Conservation (phyloP, 352 stramenopile species). For the Globisporangium perplexum region DNA sequence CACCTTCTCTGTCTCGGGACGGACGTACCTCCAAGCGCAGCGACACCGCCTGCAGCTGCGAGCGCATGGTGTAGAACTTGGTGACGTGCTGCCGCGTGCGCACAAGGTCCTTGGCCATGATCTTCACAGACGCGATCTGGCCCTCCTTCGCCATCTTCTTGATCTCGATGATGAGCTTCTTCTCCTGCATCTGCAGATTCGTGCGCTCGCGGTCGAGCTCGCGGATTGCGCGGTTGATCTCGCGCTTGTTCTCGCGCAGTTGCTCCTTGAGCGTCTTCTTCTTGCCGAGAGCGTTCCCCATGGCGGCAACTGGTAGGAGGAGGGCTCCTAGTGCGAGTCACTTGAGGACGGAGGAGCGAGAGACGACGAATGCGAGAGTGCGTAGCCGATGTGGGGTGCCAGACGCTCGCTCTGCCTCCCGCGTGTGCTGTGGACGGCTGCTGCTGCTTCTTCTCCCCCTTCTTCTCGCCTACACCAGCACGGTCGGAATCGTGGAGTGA, state of each 20-base stretch:
- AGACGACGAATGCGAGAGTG: no score
- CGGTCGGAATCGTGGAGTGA: no score
- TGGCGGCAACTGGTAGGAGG: conserved; percentile 10
- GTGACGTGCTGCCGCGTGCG: conserved; percentile 95
- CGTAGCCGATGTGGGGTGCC: no score
- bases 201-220: conserved; percentile 95
- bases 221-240: conserved; percentile 95
- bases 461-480: no score
- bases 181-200: conserved; percentile 89
- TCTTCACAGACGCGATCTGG: conserved; percentile 96
- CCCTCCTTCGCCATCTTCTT: conserved; percentile 96
- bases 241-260: conserved; percentile 97
- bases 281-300: conserved; percentile 70
- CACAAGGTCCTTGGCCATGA: conserved; percentile 96
- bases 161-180: conserved; percentile 96
- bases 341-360: not conserved
- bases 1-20: no score
- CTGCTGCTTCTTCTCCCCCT: no score
- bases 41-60: conserved; percentile 93
- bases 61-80: conserved; percentile 98
- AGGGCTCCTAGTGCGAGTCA: not conserved
- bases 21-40: conserved; percentile 85
- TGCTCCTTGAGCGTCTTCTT: conserved; percentile 88
- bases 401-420: no score
- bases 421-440: no score